Evolutionary conservation across 2,329 filamentous ascomycete genomes (phyloP).

Genomic region (Aspergillus japonicus): DNA sequence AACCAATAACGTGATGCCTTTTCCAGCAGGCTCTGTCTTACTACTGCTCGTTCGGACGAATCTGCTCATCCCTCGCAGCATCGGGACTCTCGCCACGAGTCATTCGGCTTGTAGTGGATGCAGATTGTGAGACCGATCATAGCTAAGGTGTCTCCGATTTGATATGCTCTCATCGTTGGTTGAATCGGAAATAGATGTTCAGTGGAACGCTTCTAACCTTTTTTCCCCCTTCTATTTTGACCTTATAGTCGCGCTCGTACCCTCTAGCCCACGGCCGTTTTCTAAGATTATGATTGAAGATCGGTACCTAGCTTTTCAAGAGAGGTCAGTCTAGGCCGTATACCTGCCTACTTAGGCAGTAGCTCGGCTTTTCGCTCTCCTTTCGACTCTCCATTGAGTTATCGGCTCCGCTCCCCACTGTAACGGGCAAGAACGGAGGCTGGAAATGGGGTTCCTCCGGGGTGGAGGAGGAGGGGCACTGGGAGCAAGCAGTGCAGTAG

Average conservation of each 20-base stretch:
- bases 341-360: constrained; percentile 5
- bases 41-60: not conserved
- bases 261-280: not conserved
- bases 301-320: not conserved
- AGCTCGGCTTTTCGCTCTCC: not conserved
- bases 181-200: not conserved
- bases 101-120: not conserved
- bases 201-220: not conserved
- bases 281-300: not conserved
- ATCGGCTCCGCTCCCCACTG: not conserved
- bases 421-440: not conserved
- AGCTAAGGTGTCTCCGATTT: not conserved
- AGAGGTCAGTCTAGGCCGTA: not conserved
- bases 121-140: not conserved
- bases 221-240: not conserved
- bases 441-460: not conserved
- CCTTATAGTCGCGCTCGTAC: not conserved
- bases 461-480: not conserved
- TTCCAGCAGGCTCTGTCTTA: not conserved
- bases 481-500: not conserved
- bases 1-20: not conserved
- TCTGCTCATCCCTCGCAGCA: too few relatives aligned
- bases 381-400: not conserved
- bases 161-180: not conserved
- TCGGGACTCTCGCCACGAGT: not conserved